A percentile compares a stretch with the other conserved stretches of the same genome.
These are phyloP conservation scores for Fusarium sp. DNA, from an alignment of 2,329 filamentous ascomycete species.

Conservation along the genomic window DNA sequence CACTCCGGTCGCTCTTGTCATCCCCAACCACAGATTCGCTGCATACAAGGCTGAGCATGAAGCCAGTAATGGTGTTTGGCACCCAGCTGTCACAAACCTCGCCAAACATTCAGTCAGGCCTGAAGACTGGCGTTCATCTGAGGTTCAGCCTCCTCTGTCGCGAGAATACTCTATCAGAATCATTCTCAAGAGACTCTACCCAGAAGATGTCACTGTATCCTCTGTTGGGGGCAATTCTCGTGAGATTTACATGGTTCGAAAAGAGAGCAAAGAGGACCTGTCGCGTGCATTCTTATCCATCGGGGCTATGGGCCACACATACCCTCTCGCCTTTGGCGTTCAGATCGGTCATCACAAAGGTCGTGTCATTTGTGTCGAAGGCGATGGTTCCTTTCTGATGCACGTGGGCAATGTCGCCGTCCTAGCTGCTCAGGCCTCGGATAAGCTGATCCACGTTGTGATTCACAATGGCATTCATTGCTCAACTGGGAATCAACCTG, in stretches of 20 bases:
- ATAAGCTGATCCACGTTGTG: background rate
- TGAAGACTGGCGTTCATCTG: background rate
- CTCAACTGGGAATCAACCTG: background rate
- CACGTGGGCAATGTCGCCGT: background rate
- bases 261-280: slow-evolving; percentile 1
- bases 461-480: background rate
- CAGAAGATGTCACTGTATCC: slow-evolving; percentile 3
- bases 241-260: slow-evolving; percentile 10
- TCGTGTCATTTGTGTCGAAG: background rate
- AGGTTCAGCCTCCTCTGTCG: background rate
- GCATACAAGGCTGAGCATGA: background rate
- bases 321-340: background rate
- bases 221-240: slow-evolving; percentile 9
- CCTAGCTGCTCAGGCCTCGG: background rate
- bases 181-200: background rate
- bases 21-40: background rate
- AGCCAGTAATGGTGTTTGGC: background rate
- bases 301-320: background rate
- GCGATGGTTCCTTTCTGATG: background rate
- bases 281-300: background rate
- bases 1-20: background rate
- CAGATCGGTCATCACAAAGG: background rate
- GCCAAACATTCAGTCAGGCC: background rate
- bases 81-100: background rate
- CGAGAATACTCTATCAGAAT: background rate